phyloP scores from a whole-genome alignment of 73 alveolate species.

The Paramecium tetraurelia region DNA sequence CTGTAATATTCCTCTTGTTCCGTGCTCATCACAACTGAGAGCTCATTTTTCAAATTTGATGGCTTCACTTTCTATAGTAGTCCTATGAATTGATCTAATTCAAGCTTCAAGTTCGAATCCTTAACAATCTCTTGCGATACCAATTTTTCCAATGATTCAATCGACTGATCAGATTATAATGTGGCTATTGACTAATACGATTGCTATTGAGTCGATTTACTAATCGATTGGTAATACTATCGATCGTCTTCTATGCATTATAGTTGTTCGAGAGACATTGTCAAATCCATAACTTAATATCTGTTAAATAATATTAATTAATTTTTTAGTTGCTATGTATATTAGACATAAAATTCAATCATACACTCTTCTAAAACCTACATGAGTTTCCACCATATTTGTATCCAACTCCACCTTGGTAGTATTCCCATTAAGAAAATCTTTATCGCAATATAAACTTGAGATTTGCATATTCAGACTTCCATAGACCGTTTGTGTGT shows the following conservation, averaged over 20 bases:
- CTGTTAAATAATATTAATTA: background rate
- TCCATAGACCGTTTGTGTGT: background rate
- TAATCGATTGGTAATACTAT: background rate
- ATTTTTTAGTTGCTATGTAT: background rate
- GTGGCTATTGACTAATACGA: constrained; percentile 5
- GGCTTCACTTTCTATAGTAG: constrained; percentile 18
- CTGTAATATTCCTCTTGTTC: constrained; percentile 47
- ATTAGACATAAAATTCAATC: background rate
- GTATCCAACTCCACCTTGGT: constrained; percentile 4
- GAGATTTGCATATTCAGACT: constrained; percentile 10
- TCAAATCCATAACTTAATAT: background rate
- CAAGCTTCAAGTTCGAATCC: background rate
- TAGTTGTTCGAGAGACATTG: constrained; percentile 7
- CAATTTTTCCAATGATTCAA: constrained; percentile 27
- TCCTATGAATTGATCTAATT: constrained; percentile 1
- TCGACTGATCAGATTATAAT: background rate
- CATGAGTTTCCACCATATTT: constrained; percentile 50
- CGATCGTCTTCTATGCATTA: background rate
- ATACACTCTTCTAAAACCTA: constrained; percentile 47
- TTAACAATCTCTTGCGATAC: background rate
- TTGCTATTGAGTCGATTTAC: background rate
- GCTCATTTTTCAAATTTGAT: constrained; percentile 15
- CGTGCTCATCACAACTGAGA: constrained; percentile 32
- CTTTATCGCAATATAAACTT: background rate
- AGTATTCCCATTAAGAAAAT: background rate